These are phyloP conservation scores for Ustulina deusta DNA, from an alignment of 2,329 filamentous ascomycete species.

Conservation along the genomic window DNA sequence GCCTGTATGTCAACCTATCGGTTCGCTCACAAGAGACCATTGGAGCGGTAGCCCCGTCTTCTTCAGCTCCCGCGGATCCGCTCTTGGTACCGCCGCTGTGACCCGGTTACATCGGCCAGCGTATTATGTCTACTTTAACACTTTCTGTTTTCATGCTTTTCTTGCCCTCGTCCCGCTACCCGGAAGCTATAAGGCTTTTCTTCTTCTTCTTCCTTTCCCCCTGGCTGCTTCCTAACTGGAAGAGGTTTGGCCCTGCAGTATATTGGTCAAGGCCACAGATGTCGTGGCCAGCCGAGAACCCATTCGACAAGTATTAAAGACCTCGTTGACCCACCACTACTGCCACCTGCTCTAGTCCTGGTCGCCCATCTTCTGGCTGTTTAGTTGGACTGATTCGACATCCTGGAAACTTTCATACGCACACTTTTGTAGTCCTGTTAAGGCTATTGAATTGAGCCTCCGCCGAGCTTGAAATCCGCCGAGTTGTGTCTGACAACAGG, in stretches of 20 bases:
- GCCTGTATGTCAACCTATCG: slow-evolving; percentile 35
- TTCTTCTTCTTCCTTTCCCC: slow-evolving; percentile 8
- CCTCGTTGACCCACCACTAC: slow-evolving; percentile 45
- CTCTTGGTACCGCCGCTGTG: slow-evolving; percentile 34
- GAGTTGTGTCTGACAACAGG: slow-evolving; percentile 11
- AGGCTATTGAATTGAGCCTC: slow-evolving; percentile 20
- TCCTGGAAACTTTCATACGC: slow-evolving; percentile 17
- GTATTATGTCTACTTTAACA: slow-evolving; percentile 29
- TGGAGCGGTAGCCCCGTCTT: slow-evolving; percentile 31
- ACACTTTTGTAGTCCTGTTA: slow-evolving; percentile 14
- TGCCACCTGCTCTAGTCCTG: slow-evolving; percentile 38
- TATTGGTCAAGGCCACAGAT: slow-evolving; percentile 30
- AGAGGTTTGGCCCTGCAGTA: slow-evolving; percentile 27
- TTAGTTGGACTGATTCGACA: slow-evolving; percentile 39
- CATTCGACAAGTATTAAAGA: slow-evolving; percentile 47
- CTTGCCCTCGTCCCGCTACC: slow-evolving; percentile 13
- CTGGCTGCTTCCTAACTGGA: slow-evolving; percentile 25
- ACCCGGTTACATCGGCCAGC: slow-evolving; percentile 34
- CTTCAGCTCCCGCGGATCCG: slow-evolving; percentile 38
- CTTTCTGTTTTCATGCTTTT: slow-evolving; percentile 16
- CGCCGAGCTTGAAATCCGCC: slow-evolving; percentile 16
- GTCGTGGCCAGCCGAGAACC: slow-evolving; percentile 31
- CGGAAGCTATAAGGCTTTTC: slow-evolving; percentile 11
- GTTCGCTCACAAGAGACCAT: slow-evolving; percentile 29
- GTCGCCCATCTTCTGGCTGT: slow-evolving; percentile 37